A percentile compares a stretch with the other conserved stretches of the same genome.
Evolutionary conservation across 2,329 filamentous ascomycete genomes (phyloP).

Genomic region (Trichoderma sp.): DNA sequence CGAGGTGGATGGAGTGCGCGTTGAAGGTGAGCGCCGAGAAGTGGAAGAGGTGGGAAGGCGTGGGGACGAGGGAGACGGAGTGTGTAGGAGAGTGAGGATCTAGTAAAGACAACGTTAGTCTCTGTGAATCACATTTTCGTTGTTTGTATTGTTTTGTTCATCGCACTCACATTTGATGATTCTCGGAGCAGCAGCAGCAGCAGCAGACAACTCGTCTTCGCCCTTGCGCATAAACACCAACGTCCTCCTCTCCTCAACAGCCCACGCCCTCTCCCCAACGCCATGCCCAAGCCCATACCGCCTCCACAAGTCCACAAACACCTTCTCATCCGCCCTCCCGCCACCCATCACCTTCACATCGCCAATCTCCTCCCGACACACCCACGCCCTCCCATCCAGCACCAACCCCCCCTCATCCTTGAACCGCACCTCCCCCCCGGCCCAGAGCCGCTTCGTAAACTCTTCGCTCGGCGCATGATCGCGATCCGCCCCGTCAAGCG

Average conservation of each 20-base stretch:
- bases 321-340: constrained; percentile 47
- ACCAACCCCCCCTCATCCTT: constrained; percentile 33
- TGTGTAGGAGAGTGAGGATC: constrained; percentile 41
- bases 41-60: constrained; percentile 75
- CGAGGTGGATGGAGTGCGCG: constrained; percentile 86
- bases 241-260: constrained; percentile 51
- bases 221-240: constrained; percentile 55
- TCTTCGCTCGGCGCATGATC: constrained; percentile 72
- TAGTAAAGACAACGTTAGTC: constrained; percentile 26
- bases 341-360: constrained; percentile 41
- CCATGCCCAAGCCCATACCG: constrained; percentile 42
- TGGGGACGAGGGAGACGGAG: constrained; percentile 62
- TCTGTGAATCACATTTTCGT: background rate
- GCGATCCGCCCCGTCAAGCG: constrained; percentile 82
- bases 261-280: constrained; percentile 30
- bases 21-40: constrained; percentile 93
- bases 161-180: constrained; percentile 35
- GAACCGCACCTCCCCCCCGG: constrained; percentile 72
- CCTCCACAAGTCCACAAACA: constrained; percentile 55
- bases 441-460: constrained; percentile 83
- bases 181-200: constrained; percentile 25
- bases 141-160: background rate
- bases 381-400: constrained; percentile 43
- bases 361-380: constrained; percentile 51
- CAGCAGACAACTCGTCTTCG: constrained; percentile 24